Evolutionary conservation across 139 green algal genomes (phyloP), one percentile per base, ranked within the genome.

Genomic region (Chlamydomonas sphaeroides): DNA sequence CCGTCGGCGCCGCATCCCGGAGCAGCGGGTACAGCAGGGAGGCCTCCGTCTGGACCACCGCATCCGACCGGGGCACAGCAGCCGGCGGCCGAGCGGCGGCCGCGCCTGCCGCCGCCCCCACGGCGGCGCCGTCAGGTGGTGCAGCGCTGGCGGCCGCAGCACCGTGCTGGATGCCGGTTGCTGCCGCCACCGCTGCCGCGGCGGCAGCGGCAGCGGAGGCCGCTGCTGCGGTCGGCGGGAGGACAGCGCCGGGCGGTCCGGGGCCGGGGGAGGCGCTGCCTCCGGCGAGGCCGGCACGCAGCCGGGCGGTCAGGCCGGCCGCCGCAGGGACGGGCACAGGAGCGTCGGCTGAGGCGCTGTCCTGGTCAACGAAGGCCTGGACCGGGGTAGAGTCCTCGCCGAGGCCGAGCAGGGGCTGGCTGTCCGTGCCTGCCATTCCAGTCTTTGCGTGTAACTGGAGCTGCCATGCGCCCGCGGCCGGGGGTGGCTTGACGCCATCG

Each of bases 41-140:
- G 14, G 45, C 56, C 45, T 78, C 67, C 28, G 79, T 85, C 79
- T 85, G 79, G 5, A 57, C 39, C 8, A 77, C 51, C 18, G 79
- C 67, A 3, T 84, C 78, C 1, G 30, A 61, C 4, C 59, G 39
- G 6, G 57, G n/a, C 28, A 68, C 72, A 32, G n/a, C 69, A 63
- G 69, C 45, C 5, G 68, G 42, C 39, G n/a, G 48, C 23, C 23
- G 61, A 66, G 59, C n/a, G 61, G n/a, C 61, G 32, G 4, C 32
- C 48, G 69, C 30, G 45, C 51, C 28, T 49, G 39, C 59, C 25
- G 69, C 6, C 21, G 48, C 48, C 0, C 48, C 48, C 20, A 32
- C 48, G 0, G 69, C 48, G n/a, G n/a, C n/a, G n/a, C n/a, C n/a
- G n/a, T n/a, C n/a, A n/a, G n/a, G n/a, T n/a, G n/a, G n/a, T 4